Evolutionary conservation across 2,329 filamentous ascomycete genomes (phyloP).

Genomic region (Fusarium virguliforme): DNA sequence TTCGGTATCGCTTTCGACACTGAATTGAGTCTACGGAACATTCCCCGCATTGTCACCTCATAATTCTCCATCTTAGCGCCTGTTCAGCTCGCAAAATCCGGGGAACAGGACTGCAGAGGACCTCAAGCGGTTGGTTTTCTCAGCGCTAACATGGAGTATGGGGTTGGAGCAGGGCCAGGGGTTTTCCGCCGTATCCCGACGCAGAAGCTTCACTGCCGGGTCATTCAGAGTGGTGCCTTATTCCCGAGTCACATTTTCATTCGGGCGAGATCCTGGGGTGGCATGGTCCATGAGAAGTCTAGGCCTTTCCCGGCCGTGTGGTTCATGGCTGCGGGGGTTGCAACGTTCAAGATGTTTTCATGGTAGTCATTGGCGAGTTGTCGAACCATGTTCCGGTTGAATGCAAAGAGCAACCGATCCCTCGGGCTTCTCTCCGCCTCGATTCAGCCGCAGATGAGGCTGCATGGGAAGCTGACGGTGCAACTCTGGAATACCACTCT

Average conservation of each 20-base stretch:
- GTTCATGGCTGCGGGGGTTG: background rate
- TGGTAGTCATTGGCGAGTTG: no score
- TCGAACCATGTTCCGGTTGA: background rate
- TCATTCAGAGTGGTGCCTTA: background rate
- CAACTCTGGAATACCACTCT: background rate
- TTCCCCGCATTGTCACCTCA: background rate
- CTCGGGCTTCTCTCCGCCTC: background rate
- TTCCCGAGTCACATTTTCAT: background rate
- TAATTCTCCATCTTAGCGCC: background rate
- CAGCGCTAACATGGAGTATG: background rate
- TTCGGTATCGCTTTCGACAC: background rate
- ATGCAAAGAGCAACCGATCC: background rate
- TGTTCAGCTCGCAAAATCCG: background rate
- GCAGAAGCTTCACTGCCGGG: background rate
- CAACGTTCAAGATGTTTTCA: no score
- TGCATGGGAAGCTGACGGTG: background rate
- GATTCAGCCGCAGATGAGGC: background rate
- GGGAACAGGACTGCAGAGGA: background rate
- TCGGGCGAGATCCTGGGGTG: background rate
- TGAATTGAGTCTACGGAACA: background rate
- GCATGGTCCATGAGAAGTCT: background rate
- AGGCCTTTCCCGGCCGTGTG: background rate
- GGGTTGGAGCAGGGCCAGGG: background rate
- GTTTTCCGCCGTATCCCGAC: slow-evolving; percentile 1
- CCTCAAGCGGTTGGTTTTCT: background rate